These are phyloP conservation scores for Endocarpon pusillum DNA, from an alignment of 495 filamentous ascomycete genomes.

Conservation along the genomic window DNA sequence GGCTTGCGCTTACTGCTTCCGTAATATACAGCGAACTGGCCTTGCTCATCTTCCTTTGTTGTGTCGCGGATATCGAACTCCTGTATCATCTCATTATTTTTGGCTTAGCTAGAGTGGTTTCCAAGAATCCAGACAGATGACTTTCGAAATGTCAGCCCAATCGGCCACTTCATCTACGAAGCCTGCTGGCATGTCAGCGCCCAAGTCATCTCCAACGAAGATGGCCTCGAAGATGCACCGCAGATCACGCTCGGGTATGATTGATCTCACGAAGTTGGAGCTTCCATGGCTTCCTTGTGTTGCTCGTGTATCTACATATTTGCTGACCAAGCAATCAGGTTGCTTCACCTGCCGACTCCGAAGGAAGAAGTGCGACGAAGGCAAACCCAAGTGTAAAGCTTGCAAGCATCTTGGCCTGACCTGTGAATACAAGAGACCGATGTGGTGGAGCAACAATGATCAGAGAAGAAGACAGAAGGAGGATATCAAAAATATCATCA, in stretches of 20 bases:
- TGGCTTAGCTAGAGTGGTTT: slow-evolving; percentile 1
- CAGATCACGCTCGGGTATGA: slow-evolving; percentile 82
- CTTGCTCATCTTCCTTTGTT: slow-evolving; percentile 7
- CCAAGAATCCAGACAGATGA: not conserved
- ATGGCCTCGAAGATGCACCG: slow-evolving; percentile 70
- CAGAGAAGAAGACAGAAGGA: slow-evolving; percentile 78
- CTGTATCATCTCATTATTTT: not conserved
- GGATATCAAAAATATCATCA: slow-evolving; percentile 89
- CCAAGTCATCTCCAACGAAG: slow-evolving; percentile 35
- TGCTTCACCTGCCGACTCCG: slow-evolving; percentile 94
- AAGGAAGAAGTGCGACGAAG: slow-evolving; percentile 96
- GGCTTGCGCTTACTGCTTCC: slow-evolving; percentile 14
- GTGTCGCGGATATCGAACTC: too few species aligned
- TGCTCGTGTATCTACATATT: slow-evolving; percentile 4
- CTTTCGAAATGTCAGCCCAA: slow-evolving; percentile 15
- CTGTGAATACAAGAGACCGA: slow-evolving; percentile 91
- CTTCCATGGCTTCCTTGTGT: slow-evolving; percentile 2
- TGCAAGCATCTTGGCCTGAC: slow-evolving; percentile 73
- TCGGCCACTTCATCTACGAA: too few species aligned
- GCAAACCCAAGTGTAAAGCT: slow-evolving; percentile 65
- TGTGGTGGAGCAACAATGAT: slow-evolving; percentile 93
- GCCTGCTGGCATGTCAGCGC: slow-evolving; percentile 23
- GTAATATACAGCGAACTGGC: slow-evolving; percentile 13
- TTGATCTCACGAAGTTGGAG: slow-evolving; percentile 7
- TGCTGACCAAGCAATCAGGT: slow-evolving; percentile 34